A percentile compares a stretch with the other conserved stretches of the same genome.
Conservation (phyloP, 2,329 filamentous ascomycete genomes). For the Xylaria sp. region DNA sequence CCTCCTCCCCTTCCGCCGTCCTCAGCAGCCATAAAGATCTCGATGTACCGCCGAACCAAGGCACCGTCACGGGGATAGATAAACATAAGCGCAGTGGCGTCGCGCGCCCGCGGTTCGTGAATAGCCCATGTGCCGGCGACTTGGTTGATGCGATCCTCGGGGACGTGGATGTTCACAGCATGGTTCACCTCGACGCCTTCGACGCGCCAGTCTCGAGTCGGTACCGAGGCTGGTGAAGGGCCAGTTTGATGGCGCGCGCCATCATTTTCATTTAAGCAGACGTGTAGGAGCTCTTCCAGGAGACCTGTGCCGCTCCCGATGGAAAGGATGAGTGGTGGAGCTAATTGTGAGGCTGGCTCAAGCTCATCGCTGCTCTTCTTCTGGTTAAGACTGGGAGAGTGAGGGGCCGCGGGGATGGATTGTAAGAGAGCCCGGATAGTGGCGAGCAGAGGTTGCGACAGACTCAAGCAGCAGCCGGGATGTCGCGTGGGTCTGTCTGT, state of each 20-base stretch:
- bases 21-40: constrained; percentile 16
- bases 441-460: constrained; percentile 34
- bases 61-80: constrained; percentile 51
- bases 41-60: constrained; percentile 47
- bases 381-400: too few species aligned
- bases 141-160: constrained; percentile 39
- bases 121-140: constrained; percentile 51
- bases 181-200: constrained; percentile 40
- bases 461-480: constrained; percentile 38
- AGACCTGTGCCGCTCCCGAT: constrained; percentile 42
- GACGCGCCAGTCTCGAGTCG: constrained; percentile 24
- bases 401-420: not conserved
- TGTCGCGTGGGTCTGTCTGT: constrained; percentile 30
- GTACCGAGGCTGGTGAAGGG: not conserved
- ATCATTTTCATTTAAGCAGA: constrained; percentile 17
- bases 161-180: constrained; percentile 34
- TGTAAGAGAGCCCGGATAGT: constrained; percentile 18
- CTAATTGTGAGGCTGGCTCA: not conserved
- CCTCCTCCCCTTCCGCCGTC: not conserved
- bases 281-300: constrained; percentile 37
- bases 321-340: constrained; percentile 36
- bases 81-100: constrained; percentile 48
- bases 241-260: too few species aligned
- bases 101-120: constrained; percentile 41
- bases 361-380: not conserved